Percentiles rank a stretch among this genome's conserved stretches.
These are phyloP conservation scores for Penicillium sp. DNA, from an alignment of 2,329 filamentous ascomycete species.

Conservation along the genomic window DNA sequence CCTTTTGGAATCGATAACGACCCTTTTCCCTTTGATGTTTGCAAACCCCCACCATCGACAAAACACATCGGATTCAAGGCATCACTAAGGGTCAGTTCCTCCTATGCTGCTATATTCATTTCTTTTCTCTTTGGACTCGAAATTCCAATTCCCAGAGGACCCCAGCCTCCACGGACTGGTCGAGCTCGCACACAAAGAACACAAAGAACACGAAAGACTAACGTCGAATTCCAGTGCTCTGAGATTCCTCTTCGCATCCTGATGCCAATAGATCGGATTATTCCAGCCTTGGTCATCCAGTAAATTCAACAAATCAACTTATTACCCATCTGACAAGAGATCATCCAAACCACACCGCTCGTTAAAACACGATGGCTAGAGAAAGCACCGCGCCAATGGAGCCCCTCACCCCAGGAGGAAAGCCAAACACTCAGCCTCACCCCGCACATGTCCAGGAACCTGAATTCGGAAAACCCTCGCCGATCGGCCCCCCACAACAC, in stretches of 20 bases:
- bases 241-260: background rate
- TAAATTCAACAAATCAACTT: background rate
- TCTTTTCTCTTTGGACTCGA: background rate
- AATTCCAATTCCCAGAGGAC: background rate
- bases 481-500: conserved; percentile 49
- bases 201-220: background rate
- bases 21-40: conserved; percentile 1
- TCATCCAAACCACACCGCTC: conserved; percentile 18
- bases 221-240: background rate
- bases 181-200: background rate
- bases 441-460: conserved; percentile 43
- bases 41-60: conserved; percentile 10
- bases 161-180: background rate
- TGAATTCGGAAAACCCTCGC: conserved; percentile 61
- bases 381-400: conserved; percentile 50
- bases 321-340: background rate
- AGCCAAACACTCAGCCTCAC: conserved; percentile 36
- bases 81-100: background rate
- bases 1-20: conserved; percentile 16
- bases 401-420: conserved; percentile 34
- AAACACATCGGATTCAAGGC: background rate
- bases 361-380: conserved; percentile 46
- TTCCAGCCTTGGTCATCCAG: background rate
- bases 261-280: background rate
- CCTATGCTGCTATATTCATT: fast-evolving